Base-by-base conservation (phyloP, 805 yeast genomes). In the Yamadazyma endophytica region DNA sequence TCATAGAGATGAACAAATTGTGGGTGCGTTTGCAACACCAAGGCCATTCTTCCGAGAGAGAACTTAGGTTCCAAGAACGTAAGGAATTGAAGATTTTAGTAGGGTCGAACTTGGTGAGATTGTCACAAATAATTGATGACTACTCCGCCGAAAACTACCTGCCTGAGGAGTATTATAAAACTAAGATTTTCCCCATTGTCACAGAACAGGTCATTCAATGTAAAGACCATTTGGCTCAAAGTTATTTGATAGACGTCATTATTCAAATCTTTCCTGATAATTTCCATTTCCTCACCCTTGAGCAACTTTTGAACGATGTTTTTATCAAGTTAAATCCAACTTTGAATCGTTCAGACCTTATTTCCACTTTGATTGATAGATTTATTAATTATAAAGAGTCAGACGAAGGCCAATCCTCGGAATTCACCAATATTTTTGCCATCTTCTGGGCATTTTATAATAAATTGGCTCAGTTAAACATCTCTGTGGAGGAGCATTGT, bases 1-100 rank as follows among this genome's bases (percentile, higher is more conserved):
- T 92, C 54, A 79, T 90, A 35, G 98, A 92, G 55, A 92, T 92
- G 98, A 92, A 92, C 64, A 92, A 92, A 56, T 68, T 92, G 28
- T 92, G 98, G 98, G 97, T 92, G 4, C 73, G 98, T 31, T 65
- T 89, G 43, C 97, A 90, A 59, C 96, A 89, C 54, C 96, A 88
- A 57, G 97, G 97, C 2, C 96, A 87, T 40, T 75, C 90, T 3
- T 73, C 83, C 24, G 96, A 90, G 47, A 72, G 85, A 23, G 76
- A 69, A 22, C 75, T 82, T 53, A 70, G 97, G 35, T 73, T 71
- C 14, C 71, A 68, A 37, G 97, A 92, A 58, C 70, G 98, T 14
- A 79, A 80, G 47, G 97, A 92, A 57, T 70, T 92, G 40, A 89
- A 86, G 60, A 87, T 89, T 35, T 70, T 92, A 24, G 94, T 92